Conservation (phyloP, 768 basidiomycete species). For the Lentinula guzmanii region DNA sequence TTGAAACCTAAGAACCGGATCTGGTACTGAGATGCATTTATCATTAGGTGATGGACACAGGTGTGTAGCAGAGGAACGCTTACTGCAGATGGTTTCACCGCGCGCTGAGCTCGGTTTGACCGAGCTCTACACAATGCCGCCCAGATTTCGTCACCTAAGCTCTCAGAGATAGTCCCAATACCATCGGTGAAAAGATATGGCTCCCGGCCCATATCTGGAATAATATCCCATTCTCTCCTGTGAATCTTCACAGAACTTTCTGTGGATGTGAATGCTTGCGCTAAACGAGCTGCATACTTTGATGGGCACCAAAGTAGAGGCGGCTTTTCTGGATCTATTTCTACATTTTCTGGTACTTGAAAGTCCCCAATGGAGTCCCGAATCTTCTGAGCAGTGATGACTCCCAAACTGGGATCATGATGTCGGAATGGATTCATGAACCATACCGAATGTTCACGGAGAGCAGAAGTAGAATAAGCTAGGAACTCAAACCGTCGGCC, state of each 20-base stretch:
- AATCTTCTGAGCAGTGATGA: slow-evolving; percentile 52
- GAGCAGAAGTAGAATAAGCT: slow-evolving; percentile 74
- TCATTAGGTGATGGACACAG: neutral
- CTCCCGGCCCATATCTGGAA: slow-evolving; percentile 48
- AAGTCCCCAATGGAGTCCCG: slow-evolving; percentile 67
- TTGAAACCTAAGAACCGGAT: slow-evolving; percentile 83
- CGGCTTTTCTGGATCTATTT: slow-evolving; percentile 4
- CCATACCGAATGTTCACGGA: slow-evolving; percentile 81
- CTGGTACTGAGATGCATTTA: slow-evolving; percentile 46
- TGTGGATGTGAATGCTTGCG: slow-evolving; percentile 82
- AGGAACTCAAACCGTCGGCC: slow-evolving; percentile 74
- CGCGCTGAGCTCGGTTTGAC: slow-evolving; percentile 22
- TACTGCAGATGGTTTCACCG: slow-evolving; percentile 55
- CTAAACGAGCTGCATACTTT: slow-evolving; percentile 76
- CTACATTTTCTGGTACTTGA: slow-evolving; percentile 22
- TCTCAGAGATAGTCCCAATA: slow-evolving; percentile 68
- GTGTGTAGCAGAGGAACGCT: slow-evolving; percentile 18
- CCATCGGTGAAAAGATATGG: slow-evolving; percentile 65
- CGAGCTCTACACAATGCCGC: slow-evolving; percentile 39
- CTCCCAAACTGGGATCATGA: slow-evolving; percentile 23
- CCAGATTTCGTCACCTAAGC: slow-evolving; percentile 59
- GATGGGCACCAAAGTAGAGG: slow-evolving; percentile 52
- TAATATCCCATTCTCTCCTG: slow-evolving; percentile 53
- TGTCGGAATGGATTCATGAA: slow-evolving; percentile 62
- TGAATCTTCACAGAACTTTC: slow-evolving; percentile 60